phyloP scores from a whole-genome alignment of 78 protist genomes.

The slime mould (Dictyostelium discoideum) region dicty_2.7 NC_007091.3:1993501-1994000 shows the following conservation, averaged over 20 bases:
- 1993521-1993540: neutral
- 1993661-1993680: neutral
- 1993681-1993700: neutral
- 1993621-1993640: neutral
- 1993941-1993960: neutral
- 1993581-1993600: slow-evolving; percentile 7
- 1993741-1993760: neutral
- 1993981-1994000: neutral
- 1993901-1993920: neutral
- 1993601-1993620: neutral
- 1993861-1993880: too few species aligned
- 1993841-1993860: too few species aligned
- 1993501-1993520: neutral
- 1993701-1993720: neutral
- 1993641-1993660: neutral
- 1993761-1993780: neutral
- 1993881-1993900: neutral
- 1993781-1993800: neutral
- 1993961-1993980: slow-evolving; percentile 11
- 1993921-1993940: neutral
- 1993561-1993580: neutral
- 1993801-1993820: slow-evolving; percentile 7
- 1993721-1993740: slow-evolving; percentile 33
- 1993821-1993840: too few species aligned
- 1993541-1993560: neutral